Percentiles rank a stretch among this genome's conserved stretches.
Evolutionary conservation across 1,284 basidiomycete species (phyloP).

Genomic region (Mycena sp.): DNA sequence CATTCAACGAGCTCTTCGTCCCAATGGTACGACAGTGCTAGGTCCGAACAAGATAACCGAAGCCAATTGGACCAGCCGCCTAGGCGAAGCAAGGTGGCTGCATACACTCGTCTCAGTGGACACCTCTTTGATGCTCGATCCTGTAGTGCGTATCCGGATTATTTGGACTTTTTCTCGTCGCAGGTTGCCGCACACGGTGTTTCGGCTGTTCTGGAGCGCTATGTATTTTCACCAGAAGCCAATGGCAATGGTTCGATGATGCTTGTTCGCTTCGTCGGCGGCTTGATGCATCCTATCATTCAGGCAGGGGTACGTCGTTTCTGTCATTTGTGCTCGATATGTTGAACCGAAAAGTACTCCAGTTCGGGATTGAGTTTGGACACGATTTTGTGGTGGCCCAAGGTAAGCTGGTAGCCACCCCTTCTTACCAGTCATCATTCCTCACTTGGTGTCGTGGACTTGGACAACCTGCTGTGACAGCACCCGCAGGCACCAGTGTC

Average conservation of each 20-base stretch:
- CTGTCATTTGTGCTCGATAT: neutral
- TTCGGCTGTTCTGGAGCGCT: constrained; percentile 57
- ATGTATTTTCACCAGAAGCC: constrained; percentile 60
- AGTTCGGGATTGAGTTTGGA: constrained; percentile 71
- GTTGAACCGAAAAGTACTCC: constrained; percentile 1
- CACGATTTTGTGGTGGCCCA: constrained; percentile 63
- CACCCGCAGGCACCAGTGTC: neutral
- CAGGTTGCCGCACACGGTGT: constrained; percentile 56
- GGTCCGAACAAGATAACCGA: constrained; percentile 41
- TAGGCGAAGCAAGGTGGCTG: constrained; percentile 63
- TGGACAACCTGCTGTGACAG: constrained; percentile 8
- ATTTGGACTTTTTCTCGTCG: constrained; percentile 64
- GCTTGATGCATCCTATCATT: constrained; percentile 71
- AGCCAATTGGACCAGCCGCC: constrained; percentile 62
- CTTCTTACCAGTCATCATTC: neutral
- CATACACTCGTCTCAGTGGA: neutral
- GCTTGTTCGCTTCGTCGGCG: constrained; percentile 64
- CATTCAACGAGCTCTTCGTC: constrained; percentile 43
- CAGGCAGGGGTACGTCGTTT: constrained; percentile 62
- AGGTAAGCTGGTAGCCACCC: constrained; percentile 42
- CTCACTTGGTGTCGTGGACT: neutral
- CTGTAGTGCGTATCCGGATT: constrained; percentile 56
- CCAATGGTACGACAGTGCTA: neutral
- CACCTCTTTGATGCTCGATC: neutral
- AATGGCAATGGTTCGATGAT: constrained; percentile 61